These are phyloP conservation scores for Leccinum obscurum DNA, from an alignment of 768 basidiomycete genomes.

Conservation along the genomic window DNA sequence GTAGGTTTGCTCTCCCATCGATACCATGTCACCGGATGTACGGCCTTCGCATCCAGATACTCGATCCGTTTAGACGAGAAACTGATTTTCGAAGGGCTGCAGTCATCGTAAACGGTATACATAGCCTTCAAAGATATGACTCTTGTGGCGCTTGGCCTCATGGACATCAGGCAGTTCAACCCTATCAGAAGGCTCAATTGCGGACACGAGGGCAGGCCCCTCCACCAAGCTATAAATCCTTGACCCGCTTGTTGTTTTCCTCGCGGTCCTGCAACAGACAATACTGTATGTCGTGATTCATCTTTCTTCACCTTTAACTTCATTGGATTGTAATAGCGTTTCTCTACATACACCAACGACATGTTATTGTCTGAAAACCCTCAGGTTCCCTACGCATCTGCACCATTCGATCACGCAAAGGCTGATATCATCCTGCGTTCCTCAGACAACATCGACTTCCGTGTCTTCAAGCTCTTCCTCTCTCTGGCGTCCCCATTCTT, in stretches of 20 bases:
- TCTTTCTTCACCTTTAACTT: neutral
- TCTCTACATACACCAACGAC: neutral
- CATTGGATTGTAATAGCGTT: neutral
- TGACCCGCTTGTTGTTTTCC: neutral
- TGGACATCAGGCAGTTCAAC: neutral
- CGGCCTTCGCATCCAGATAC: neutral
- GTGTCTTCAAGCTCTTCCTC: constrained; percentile 14
- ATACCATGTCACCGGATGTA: neutral
- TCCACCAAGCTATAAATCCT: neutral
- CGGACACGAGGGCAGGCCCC: too few relatives aligned
- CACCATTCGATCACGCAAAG: constrained; percentile 24
- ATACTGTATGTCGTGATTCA: neutral
- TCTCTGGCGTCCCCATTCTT: constrained; percentile 28
- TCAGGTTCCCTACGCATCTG: constrained; percentile 9
- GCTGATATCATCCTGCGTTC: constrained; percentile 30
- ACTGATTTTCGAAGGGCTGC: neutral
- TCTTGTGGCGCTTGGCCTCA: too few relatives aligned
- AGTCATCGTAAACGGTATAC: too few relatives aligned
- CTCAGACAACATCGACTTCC: constrained; percentile 31
- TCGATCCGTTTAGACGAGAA: neutral
- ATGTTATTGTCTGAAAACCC: neutral
- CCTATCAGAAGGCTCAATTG: too few relatives aligned
- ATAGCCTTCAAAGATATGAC: too few relatives aligned
- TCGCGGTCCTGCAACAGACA: neutral
- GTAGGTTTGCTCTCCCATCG: neutral